These are phyloP conservation scores for Selenicereus undatus DNA, from an alignment of 148 eudicot species.

Conservation along the genomic window DNA sequence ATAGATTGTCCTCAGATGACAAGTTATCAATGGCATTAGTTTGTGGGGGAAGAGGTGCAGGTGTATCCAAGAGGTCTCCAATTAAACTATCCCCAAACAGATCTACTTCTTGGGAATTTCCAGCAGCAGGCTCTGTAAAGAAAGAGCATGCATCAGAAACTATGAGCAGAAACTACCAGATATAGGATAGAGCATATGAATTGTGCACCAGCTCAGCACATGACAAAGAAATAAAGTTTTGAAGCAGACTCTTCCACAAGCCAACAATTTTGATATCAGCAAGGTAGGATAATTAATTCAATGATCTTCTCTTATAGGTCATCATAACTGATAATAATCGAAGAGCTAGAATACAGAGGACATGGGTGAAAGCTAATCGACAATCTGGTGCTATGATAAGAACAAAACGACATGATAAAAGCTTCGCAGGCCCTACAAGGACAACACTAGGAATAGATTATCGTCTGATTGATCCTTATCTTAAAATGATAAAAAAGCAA, in stretches of 20 bases:
- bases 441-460: neutral
- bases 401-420: neutral
- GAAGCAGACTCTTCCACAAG: neutral
- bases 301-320: neutral
- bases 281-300: neutral
- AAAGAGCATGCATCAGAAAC: slow-evolving; percentile 15
- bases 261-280: neutral
- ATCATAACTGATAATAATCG: neutral
- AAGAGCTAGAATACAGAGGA: neutral
- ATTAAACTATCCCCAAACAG: slow-evolving; percentile 70
- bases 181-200: neutral
- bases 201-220: neutral
- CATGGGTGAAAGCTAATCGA: neutral
- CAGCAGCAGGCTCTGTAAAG: slow-evolving; percentile 52
- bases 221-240: neutral
- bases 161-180: slow-evolving; percentile 8
- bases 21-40: slow-evolving; percentile 33
- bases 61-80: slow-evolving; percentile 73
- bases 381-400: neutral
- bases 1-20: slow-evolving; percentile 71
- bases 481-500: neutral
- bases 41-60: slow-evolving; percentile 49
- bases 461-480: neutral
- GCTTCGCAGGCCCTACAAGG: neutral
- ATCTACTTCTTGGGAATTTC: slow-evolving; percentile 57